Percentiles rank a stretch among this genome's conserved stretches.
Evolutionary conservation across 345 rosid species (phyloP).

Genomic region (Zanthoxylum bungeanum): DNA sequence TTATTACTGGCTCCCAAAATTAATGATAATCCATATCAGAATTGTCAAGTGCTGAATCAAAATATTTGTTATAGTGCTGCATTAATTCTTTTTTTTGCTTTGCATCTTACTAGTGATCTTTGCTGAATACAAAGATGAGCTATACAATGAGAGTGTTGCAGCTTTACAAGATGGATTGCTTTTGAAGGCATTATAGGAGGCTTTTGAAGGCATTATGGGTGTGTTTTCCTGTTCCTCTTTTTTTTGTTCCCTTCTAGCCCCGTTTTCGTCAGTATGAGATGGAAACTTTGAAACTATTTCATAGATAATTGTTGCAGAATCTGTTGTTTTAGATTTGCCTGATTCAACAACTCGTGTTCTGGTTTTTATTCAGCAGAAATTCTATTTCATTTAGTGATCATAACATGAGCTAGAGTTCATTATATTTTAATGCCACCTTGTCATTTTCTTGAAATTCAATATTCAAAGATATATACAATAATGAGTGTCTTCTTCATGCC

Average conservation of each 20-base stretch:
- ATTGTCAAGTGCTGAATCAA: not conserved
- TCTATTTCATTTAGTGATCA: not conserved
- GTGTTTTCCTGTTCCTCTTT: slow-evolving; percentile 51
- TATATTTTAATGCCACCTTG: not conserved
- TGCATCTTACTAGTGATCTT: not conserved
- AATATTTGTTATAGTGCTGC: not conserved
- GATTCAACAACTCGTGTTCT: not conserved
- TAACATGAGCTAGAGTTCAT: not conserved
- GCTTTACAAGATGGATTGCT: no score
- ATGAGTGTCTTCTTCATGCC: not conserved
- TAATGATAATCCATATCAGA: not conserved
- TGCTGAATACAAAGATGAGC: slow-evolving; percentile 58
- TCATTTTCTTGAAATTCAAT: not conserved
- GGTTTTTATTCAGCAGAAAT: not conserved
- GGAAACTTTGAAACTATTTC: not conserved
- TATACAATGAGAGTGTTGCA: no score
- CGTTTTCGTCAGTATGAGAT: not conserved
- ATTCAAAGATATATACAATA: no score
- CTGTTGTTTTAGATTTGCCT: not conserved
- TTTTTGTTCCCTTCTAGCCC: not conserved
- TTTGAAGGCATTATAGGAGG: no score
- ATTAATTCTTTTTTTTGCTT: not conserved
- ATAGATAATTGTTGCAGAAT: not conserved
- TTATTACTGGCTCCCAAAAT: no score
- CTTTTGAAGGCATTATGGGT: no score